Base-by-base conservation (phyloP, 2,329 filamentous ascomycete genomes). In the Penicillium sp. region DNA sequence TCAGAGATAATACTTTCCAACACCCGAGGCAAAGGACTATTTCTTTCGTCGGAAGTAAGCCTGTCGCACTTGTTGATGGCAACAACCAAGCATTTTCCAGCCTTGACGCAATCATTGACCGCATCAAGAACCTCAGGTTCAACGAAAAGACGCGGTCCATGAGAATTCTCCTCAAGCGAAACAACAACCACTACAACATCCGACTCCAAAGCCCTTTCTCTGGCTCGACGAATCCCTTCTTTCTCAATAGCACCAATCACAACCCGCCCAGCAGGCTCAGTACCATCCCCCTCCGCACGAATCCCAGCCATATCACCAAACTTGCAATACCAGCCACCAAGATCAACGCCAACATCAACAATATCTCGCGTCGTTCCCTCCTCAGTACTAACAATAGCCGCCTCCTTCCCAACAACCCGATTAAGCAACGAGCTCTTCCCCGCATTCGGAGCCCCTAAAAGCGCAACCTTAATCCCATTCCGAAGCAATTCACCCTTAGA, bases 391-490 rank as follows among this genome's bases (percentile, higher is more conserved):
- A 99, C 94, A 63, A 99, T 99, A 3, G 92, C 95, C 2, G 94
- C 94, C 69, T 97, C 93, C 46, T 92, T 81, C 0, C 94, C 93
- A 3, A 97, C 90, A 44, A 99, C 83, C 18, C 86, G 79, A 68
- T 99, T 99, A 73, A 99, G 84, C 53, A 99, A 73, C 12, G 91
- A 97, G 69, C 92, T 97, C 71, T 99, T 99, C 12, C 94, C 94
- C 0, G 87, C 91, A 65, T 99, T 99, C 1, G 94, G 94, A 6
- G 92, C 91, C 0, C 94, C 94, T 0, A 99, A 78, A 3, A 99
- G 78, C 1, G 93, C 90, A 52, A 99, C 84, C 49, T 84, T 85
- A 59, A 99, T 95, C 1, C 94, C 94, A 62, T 84, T 89, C 8
- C 91, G 82, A 29, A 97, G 76, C 45, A 99, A 77, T 71, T 97